Evolutionary conservation across 164 flowering plant genomes (phyloP), one percentile per base, ranked within the genome.

Genomic region (Aristolochia fimbriata): DNA sequence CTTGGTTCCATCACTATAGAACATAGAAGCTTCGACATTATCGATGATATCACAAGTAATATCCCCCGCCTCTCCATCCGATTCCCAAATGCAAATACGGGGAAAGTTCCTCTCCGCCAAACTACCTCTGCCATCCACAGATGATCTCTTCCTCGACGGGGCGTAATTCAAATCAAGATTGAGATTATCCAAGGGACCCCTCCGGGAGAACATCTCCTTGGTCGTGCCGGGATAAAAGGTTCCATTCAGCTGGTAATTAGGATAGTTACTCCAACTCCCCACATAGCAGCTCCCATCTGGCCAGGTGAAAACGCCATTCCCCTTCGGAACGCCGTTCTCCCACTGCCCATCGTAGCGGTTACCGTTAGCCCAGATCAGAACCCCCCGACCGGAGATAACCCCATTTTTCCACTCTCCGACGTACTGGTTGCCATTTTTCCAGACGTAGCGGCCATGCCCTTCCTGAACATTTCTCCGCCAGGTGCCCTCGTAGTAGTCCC

Each of bases 31-130:
- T 63, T 83, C 86, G 61, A 82, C 86, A 81, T 76, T 81, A 67
- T 86, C 92, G n/a, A 87, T 61, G 14, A 85, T 88, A 68, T 85
- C 92, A 63, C 92, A 85, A 45, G 96, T 88, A 17, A 85, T 88
- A 71, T 85, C 92, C 11, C 96, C 96, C 15, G 83, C 92, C 53
- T 84, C 96, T 0, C 92, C 96, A 37, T 86, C 91, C 12, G 83
- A 77, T 43, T 85, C 96, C 96, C 96, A 88, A 24, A 88, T 84
- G 60, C 96, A 88, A 54, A 86, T 84, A 75, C 85, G 74, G 2
- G 90, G 96, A 47, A 83, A 85, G 56, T 43, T 66, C 73, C 74
- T 69, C 62, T 73, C 82, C 6, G 51, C 55, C 55, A 65, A 27
- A 61, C 82, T 77, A 31, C 77, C 77, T 66, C 77, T 60, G 3